Evolutionary conservation across 495 filamentous ascomycete genomes (phyloP).

Genomic region (Penicillium atrosanguineum): DNA sequence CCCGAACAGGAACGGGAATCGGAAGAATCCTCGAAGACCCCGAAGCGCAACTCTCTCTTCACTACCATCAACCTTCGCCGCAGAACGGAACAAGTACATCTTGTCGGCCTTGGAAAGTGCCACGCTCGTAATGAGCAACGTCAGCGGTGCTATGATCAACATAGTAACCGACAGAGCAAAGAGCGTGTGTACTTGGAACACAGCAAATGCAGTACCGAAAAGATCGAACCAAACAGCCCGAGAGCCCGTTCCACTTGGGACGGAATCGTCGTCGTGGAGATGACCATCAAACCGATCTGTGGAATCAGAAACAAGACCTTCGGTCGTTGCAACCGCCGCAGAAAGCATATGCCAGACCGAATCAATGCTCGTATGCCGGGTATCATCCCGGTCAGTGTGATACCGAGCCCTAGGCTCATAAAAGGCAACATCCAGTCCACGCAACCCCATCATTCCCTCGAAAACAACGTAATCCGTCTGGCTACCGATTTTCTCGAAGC

Average conservation of each 20-base stretch:
- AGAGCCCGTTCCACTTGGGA: constrained; percentile 65
- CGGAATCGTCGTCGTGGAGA: constrained; percentile 55
- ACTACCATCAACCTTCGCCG: constrained; percentile 54
- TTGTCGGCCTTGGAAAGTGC: constrained; percentile 64
- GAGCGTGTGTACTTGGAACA: constrained; percentile 75
- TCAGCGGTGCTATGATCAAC: constrained; percentile 71
- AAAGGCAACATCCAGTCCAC: constrained; percentile 91
- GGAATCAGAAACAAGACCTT: constrained; percentile 66
- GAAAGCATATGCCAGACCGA: constrained; percentile 96
- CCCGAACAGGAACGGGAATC: constrained; percentile 74
- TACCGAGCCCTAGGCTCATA: constrained; percentile 81
- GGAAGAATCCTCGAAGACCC: constrained; percentile 78
- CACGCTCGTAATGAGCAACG: constrained; percentile 66
- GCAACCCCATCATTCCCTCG: constrained; percentile 72
- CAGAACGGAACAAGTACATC: constrained; percentile 76
- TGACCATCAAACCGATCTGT: constrained; percentile 65
- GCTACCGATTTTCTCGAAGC: constrained; percentile 75
- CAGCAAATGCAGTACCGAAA: constrained; percentile 75
- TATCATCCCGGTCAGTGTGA: constrained; percentile 88
- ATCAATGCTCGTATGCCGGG: constrained; percentile 67
- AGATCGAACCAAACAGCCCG: constrained; percentile 92
- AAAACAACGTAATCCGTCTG: constrained; percentile 91
- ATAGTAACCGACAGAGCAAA: constrained; percentile 86
- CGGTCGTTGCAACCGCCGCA: constrained; percentile 68
- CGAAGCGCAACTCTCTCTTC: constrained; percentile 62